phyloP scores from a whole-genome alignment of 495 filamentous ascomycete genomes.

The Friedmanniomyces simplex region DNA sequence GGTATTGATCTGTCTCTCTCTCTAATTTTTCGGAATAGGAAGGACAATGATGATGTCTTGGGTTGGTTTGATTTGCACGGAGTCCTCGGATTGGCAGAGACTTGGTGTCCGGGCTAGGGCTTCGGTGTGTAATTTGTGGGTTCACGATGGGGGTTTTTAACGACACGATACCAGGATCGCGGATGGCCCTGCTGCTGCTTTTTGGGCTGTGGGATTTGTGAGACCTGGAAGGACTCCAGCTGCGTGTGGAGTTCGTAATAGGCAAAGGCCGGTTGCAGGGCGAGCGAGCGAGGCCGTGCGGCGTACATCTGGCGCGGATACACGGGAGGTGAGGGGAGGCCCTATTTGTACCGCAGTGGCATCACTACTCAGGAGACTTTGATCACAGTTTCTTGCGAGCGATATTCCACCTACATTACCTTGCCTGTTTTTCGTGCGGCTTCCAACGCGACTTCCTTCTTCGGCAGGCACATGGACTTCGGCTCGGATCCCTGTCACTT shows the following conservation, averaged over 20 bases:
- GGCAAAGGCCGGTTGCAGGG: too few species aligned
- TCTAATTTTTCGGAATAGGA: not conserved
- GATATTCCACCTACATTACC: too few species aligned
- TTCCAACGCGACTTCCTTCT: not conserved
- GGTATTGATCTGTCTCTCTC: conserved; percentile 19
- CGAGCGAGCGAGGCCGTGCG: too few species aligned
- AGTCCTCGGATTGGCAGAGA: not conserved
- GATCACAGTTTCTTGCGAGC: too few species aligned
- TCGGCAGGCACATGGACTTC: not conserved
- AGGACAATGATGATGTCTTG: not conserved
- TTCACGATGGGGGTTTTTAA: not conserved
- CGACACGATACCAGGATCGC: not conserved
- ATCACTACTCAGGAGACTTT: too few species aligned
- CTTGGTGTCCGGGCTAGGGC: not conserved
- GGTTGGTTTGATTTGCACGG: not conserved
- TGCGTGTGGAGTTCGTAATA: too few species aligned
- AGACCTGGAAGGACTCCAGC: not conserved
- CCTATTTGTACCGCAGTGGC: too few species aligned
- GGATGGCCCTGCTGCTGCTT: not conserved
- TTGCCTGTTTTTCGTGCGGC: too few species aligned
- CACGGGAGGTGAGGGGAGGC: too few species aligned
- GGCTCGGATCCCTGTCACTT: too few species aligned
- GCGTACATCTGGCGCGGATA: too few species aligned
- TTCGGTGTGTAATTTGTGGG: not conserved
- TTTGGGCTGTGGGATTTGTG: not conserved